Conservation (phyloP, 2,329 filamentous ascomycete genomes). For the Colletotrichum navitas region DNA sequence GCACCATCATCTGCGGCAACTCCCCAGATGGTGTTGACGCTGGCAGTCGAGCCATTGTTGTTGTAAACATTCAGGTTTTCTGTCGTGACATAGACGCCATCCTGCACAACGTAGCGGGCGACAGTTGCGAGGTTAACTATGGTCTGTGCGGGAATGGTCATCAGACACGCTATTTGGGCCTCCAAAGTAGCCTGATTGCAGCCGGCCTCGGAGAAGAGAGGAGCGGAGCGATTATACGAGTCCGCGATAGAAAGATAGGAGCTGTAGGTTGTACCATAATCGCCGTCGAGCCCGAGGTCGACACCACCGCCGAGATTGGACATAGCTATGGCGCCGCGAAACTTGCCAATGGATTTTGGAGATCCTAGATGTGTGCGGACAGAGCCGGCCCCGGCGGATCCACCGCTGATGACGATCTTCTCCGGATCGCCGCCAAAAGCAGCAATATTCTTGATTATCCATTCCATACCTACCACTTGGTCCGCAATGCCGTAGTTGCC, state of each 20-base stretch:
- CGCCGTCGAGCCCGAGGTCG: constrained; percentile 52
- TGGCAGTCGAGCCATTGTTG: not conserved
- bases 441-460: constrained; percentile 51
- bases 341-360: constrained; percentile 60
- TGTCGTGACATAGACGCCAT: not conserved
- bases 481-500: constrained; percentile 50
- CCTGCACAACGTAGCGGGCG: not conserved
- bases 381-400: constrained; percentile 62
- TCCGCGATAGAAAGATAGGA: not conserved
- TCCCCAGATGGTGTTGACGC: not conserved
- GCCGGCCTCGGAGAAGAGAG: not conserved
- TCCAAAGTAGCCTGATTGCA: not conserved
- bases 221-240: not conserved
- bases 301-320: constrained; percentile 67
- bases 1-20: not conserved
- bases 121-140: not conserved
- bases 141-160: not conserved
- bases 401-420: constrained; percentile 49
- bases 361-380: constrained; percentile 64
- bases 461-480: constrained; percentile 51
- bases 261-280: not conserved
- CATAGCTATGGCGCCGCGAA: constrained; percentile 60
- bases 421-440: constrained; percentile 50
- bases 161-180: not conserved
- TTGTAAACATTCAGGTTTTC: not conserved